Evolutionary conservation across 2,329 filamentous ascomycete species (phyloP).

Genomic region (Pseudogymnoascus sp.): DNA sequence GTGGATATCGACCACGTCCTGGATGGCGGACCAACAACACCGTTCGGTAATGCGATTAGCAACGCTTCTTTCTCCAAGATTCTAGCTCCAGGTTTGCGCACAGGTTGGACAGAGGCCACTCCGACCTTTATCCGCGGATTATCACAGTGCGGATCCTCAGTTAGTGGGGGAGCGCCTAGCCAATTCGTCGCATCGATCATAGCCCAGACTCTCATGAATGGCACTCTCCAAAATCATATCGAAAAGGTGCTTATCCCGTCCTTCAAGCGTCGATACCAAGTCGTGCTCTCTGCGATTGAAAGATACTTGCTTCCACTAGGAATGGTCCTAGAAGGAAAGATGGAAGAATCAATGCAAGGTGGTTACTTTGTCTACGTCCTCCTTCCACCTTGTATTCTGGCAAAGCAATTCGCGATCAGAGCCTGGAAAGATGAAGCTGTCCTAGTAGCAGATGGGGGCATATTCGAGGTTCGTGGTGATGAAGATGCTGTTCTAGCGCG

Average conservation of each 20-base stretch:
- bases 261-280: slow-evolving; percentile 39
- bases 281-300: slow-evolving; percentile 53
- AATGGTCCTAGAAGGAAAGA: slow-evolving; percentile 38
- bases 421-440: slow-evolving; percentile 59
- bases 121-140: slow-evolving; percentile 50
- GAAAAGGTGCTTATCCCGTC: slow-evolving; percentile 36
- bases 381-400: slow-evolving; percentile 46
- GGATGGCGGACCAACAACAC: slow-evolving; percentile 46
- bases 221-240: slow-evolving; percentile 40
- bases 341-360: slow-evolving; percentile 44
- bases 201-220: slow-evolving; percentile 39
- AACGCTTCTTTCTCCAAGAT: slow-evolving; percentile 93
- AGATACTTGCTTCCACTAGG: slow-evolving; percentile 56
- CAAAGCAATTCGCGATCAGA: slow-evolving; percentile 28
- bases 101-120: slow-evolving; percentile 80
- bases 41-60: slow-evolving; percentile 72
- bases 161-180: slow-evolving; percentile 50
- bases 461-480: slow-evolving; percentile 62
- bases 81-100: slow-evolving; percentile 69
- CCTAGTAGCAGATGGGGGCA: slow-evolving; percentile 58
- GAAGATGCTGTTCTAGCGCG: slow-evolving; percentile 48
- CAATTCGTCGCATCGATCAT: slow-evolving; percentile 49
- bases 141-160: slow-evolving; percentile 45
- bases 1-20: slow-evolving; percentile 70
- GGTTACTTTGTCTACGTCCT: slow-evolving; percentile 83